A percentile compares a stretch with the other conserved stretches of the same genome.
Conservation (phyloP, 805 yeast species). For the Metschnikowia anglica region DNA sequence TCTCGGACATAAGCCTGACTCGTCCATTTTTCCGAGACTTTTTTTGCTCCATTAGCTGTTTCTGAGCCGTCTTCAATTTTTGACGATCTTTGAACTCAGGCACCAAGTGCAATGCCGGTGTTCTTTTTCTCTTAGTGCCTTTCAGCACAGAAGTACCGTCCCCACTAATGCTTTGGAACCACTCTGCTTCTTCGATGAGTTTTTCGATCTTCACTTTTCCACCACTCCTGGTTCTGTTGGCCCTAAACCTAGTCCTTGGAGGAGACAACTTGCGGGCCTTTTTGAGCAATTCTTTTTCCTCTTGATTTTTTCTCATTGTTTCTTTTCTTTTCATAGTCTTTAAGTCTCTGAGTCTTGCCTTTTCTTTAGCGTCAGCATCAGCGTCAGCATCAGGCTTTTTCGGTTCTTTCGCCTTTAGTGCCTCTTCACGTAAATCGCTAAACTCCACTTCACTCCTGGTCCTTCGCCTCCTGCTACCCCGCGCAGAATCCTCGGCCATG, state of each 20-base stretch:
- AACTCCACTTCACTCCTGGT: conserved; percentile 18
- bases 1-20: conserved; percentile 5
- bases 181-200: conserved; percentile 29
- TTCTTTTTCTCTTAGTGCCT: conserved; percentile 36
- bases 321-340: conserved; percentile 10
- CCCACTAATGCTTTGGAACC: conserved; percentile 44
- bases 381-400: conserved; percentile 3
- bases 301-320: conserved; percentile 8
- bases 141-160: conserved; percentile 31
- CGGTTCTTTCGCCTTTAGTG: conserved; percentile 9
- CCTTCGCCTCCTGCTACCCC: conserved; percentile 20
- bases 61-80: conserved; percentile 15
- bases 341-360: conserved; percentile 6
- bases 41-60: conserved; percentile 18
- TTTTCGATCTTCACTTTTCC: conserved; percentile 7
- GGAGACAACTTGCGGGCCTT: conserved; percentile 5
- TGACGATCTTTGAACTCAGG: conserved; percentile 26
- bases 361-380: conserved; percentile 4
- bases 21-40: conserved; percentile 4
- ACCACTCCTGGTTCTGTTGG: conserved; percentile 2
- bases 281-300: conserved; percentile 5
- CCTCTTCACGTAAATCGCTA: conserved; percentile 17
- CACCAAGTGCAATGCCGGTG: conserved; percentile 26
- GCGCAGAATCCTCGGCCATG: conserved; percentile 17
- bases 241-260: conserved; percentile 7